Conservation (phyloP, 2,329 filamentous ascomycete species). For the Albifimbria verrucaria region DNA sequence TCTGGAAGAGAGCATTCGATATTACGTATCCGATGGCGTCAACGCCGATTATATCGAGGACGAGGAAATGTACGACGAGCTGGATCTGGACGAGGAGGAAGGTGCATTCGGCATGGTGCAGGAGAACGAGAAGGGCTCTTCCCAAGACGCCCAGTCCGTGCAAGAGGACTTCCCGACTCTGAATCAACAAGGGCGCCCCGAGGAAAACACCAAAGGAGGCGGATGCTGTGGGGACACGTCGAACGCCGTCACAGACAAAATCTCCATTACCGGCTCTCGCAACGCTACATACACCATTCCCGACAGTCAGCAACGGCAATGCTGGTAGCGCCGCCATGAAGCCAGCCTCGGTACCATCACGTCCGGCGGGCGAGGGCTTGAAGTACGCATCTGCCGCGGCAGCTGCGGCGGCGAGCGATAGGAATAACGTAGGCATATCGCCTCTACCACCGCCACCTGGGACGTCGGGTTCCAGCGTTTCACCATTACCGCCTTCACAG, state of each 20-base stretch:
- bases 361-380: slow-evolving; percentile 82
- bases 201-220: slow-evolving; percentile 62
- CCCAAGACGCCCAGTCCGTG: slow-evolving; percentile 89
- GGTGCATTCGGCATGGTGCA: slow-evolving; percentile 75
- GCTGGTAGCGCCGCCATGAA: slow-evolving; percentile 72
- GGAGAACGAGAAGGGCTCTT: slow-evolving; percentile 87
- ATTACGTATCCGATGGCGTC: slow-evolving; percentile 89
- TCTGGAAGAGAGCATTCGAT: slow-evolving; percentile 87
- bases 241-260: slow-evolving; percentile 87
- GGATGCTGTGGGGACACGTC: slow-evolving; percentile 53
- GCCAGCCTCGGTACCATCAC: slow-evolving; percentile 79
- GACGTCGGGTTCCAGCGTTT: slow-evolving; percentile 38
- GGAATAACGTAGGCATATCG: slow-evolving; percentile 86
- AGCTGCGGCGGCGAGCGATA: slow-evolving; percentile 83
- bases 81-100: slow-evolving; percentile 90
- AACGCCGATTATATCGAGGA: slow-evolving; percentile 91
- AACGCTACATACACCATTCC: slow-evolving; percentile 74
- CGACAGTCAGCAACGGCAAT: slow-evolving; percentile 56
- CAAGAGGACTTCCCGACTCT: slow-evolving; percentile 72
- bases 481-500: slow-evolving; percentile 47
- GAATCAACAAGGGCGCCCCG: slow-evolving; percentile 43
- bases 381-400: slow-evolving; percentile 97
- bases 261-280: slow-evolving; percentile 91
- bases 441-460: slow-evolving; percentile 89
- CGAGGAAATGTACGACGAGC: slow-evolving; percentile 91